Conservation (phyloP, 2,329 filamentous ascomycete species). For the Nemania abortiva region DNA sequence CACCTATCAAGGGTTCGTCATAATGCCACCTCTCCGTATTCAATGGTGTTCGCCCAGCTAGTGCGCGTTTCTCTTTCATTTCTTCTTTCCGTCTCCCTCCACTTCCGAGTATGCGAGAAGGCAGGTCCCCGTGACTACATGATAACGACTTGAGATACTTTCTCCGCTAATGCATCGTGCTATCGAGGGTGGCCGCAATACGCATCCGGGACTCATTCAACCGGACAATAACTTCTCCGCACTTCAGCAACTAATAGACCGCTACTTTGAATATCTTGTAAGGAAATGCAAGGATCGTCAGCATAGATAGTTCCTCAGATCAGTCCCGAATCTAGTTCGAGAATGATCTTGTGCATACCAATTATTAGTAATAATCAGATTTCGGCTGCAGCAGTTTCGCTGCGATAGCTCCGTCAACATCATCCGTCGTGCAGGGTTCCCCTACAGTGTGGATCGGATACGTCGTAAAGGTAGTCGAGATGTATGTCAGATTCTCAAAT, state of each 20-base stretch:
- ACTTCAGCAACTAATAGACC: slow-evolving; percentile 3
- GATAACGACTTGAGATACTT: background rate
- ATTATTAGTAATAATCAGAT: no score
- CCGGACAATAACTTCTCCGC: background rate
- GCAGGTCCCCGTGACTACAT: background rate
- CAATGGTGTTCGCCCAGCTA: no score
- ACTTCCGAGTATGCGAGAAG: background rate
- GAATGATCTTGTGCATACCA: no score
- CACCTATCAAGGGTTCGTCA: background rate
- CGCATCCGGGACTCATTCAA: background rate
- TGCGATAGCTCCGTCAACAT: no score
- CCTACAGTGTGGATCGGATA: no score
- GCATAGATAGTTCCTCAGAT: background rate
- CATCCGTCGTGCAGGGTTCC: no score
- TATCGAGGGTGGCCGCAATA: background rate
- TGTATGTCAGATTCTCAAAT: no score
- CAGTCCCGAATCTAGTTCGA: no score
- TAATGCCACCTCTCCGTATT: no score
- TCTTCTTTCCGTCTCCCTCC: background rate
- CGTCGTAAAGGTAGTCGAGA: no score
- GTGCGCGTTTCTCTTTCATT: no score
- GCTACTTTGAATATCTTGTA: slow-evolving; percentile 11
- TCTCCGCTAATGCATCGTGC: slow-evolving; percentile 1
- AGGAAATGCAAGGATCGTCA: slow-evolving; percentile 2
- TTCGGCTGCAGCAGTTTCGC: no score